These are phyloP conservation scores for Hypoxylon sp. DNA, from an alignment of 2,329 filamentous ascomycete species.

Conservation along the genomic window DNA sequence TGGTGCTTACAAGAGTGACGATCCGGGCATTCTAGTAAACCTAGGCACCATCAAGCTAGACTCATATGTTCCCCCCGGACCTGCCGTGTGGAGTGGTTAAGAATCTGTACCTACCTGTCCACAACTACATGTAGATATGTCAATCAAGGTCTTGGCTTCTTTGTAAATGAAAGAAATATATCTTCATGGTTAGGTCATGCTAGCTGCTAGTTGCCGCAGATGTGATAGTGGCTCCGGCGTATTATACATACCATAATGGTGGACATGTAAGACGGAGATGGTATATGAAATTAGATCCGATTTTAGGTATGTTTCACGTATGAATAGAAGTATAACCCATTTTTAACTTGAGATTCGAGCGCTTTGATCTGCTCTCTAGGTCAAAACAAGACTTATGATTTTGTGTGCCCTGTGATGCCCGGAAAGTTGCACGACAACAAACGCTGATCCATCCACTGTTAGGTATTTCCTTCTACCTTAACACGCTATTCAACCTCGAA, in stretches of 20 bases:
- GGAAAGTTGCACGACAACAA: slow-evolving; percentile 1
- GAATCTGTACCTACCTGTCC: not conserved
- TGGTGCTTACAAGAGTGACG: slow-evolving; percentile 54
- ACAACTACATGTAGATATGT: not conserved
- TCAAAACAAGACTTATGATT: not conserved
- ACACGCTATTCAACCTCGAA: too few species aligned
- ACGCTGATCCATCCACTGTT: not conserved
- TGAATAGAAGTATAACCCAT: not conserved
- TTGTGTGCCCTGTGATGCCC: not conserved
- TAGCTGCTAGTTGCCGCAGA: not conserved
- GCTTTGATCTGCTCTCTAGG: not conserved
- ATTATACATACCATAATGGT: not conserved
- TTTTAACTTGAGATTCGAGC: not conserved
- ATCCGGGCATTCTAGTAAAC: slow-evolving; percentile 56
- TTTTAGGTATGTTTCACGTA: not conserved
- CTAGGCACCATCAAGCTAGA: slow-evolving; percentile 49
- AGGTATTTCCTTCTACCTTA: too few species aligned
- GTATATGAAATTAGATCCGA: not conserved
- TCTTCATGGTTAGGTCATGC: not conserved
- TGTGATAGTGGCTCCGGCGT: not conserved
- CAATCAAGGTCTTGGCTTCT: not conserved
- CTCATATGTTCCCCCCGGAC: slow-evolving; percentile 53
- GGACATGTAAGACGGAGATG: not conserved
- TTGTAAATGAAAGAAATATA: not conserved
- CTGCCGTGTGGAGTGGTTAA: slow-evolving; percentile 47